Evolutionary conservation across 345 rosid genomes (phyloP).

Genomic region (Moricandia arvensis): DNA sequence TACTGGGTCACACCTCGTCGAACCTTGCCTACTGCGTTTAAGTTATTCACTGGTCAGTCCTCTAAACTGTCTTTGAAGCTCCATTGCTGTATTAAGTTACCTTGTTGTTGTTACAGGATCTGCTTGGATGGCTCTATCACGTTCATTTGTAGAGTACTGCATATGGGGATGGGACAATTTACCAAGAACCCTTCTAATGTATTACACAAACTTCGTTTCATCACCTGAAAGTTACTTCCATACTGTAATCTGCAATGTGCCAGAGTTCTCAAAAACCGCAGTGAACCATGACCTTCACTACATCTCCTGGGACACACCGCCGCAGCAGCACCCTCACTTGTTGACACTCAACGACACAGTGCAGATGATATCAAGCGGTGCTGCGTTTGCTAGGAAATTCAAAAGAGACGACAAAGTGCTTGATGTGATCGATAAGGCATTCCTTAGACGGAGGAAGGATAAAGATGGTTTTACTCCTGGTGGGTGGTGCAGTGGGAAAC

Average conservation of each 20-base stretch:
- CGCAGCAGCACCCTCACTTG: conserved; percentile 82
- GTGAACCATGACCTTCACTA: conserved; percentile 92
- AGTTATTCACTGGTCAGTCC: conserved; percentile 41
- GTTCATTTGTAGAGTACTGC: conserved; percentile 74
- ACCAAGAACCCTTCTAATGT: conserved; percentile 88
- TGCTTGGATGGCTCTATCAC: conserved; percentile 95
- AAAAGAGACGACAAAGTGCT: conserved; percentile 46
- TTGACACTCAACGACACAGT: conserved; percentile 60
- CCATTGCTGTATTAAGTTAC: not conserved
- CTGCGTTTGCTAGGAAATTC: conserved; percentile 91
- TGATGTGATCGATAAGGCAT: conserved; percentile 70
- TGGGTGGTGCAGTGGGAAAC: conserved; percentile 83
- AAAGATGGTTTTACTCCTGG: conserved; percentile 75
- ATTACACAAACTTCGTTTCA: conserved; percentile 88
- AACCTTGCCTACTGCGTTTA: conserved; percentile 81
- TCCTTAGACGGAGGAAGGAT: conserved; percentile 54
- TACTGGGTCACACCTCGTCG: conserved; percentile 72
- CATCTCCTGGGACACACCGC: conserved; percentile 95
- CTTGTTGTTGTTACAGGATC: conserved; percentile 46
- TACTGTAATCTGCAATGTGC: conserved; percentile 92
- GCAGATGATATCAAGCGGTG: conserved; percentile 68
- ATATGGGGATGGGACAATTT: conserved; percentile 99
- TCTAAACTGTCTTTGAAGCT: not conserved
- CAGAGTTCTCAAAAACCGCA: conserved; percentile 63
- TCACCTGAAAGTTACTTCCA: conserved; percentile 98